Evolutionary conservation across 148 eudicot species (phyloP).

Genomic region (Rhododendron ovatum): DNA sequence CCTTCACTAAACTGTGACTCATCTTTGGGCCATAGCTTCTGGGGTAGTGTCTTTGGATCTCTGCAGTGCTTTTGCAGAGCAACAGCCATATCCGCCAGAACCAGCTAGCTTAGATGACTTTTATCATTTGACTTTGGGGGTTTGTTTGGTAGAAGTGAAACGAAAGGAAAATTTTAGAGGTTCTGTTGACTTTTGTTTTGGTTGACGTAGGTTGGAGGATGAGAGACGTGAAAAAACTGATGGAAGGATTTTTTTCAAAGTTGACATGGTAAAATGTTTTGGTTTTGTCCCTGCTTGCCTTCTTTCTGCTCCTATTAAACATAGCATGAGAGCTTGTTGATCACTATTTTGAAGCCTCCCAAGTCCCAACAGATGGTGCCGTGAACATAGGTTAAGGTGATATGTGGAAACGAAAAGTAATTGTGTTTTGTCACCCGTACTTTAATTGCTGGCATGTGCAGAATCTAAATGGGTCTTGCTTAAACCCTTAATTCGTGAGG

Average conservation of each 20-base stretch:
- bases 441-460: neutral
- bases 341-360: neutral
- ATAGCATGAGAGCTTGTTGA: neutral
- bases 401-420: neutral
- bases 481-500: neutral
- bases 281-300: neutral
- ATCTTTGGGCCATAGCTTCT: neutral
- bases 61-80: neutral
- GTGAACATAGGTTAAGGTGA: neutral
- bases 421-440: neutral
- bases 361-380: neutral
- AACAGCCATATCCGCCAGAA: neutral
- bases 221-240: neutral
- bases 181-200: neutral
- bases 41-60: neutral
- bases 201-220: neutral
- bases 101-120: conserved; percentile 3
- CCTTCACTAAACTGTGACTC: neutral
- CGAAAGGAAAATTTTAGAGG: neutral
- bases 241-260: neutral
- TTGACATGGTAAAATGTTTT: neutral
- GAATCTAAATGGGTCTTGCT: neutral
- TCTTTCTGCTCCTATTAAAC: neutral
- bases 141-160: neutral
- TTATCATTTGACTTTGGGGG: neutral